phyloP scores from a whole-genome alignment of 2,329 filamentous ascomycete genomes.

The Pestalotiopsis sp. region DNA sequence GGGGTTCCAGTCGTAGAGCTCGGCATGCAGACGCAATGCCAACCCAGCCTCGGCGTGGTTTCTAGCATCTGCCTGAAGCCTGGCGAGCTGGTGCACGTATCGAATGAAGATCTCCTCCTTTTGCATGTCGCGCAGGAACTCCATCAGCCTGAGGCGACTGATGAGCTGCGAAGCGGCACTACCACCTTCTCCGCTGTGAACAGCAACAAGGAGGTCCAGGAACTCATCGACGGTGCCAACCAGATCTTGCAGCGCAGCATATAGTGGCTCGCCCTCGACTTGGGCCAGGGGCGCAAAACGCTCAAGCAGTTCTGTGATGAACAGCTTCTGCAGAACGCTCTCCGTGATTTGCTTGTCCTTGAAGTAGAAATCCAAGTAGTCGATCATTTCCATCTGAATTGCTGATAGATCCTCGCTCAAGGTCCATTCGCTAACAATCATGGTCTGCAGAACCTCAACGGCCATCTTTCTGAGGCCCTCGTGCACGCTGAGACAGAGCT shows the following conservation, averaged over 20 bases:
- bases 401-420: constrained; percentile 88
- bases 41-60: constrained; percentile 88
- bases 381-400: constrained; percentile 95
- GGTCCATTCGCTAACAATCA: constrained; percentile 99
- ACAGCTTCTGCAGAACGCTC: constrained; percentile 87
- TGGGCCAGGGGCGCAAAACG: constrained; percentile 73
- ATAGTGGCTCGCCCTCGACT: constrained; percentile 70
- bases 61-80: constrained; percentile 71
- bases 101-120: constrained; percentile 96
- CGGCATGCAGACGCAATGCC: constrained; percentile 85
- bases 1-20: constrained; percentile 90
- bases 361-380: constrained; percentile 86
- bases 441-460: constrained; percentile 90
- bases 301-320: constrained; percentile 80
- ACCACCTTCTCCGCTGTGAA: constrained; percentile 73
- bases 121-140: constrained; percentile 94
- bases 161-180: constrained; percentile 82
- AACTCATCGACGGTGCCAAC: constrained; percentile 87
- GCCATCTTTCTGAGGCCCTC: constrained; percentile 87
- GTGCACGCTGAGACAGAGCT: constrained; percentile 92
- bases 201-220: constrained; percentile 84
- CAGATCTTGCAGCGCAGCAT: constrained; percentile 73
- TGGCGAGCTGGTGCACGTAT: constrained; percentile 89
- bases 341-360: constrained; percentile 87
- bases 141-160: constrained; percentile 88